Base-by-base conservation (phyloP, 2,329 filamentous ascomycete species). In the Microdochium bolleyi region DNA sequence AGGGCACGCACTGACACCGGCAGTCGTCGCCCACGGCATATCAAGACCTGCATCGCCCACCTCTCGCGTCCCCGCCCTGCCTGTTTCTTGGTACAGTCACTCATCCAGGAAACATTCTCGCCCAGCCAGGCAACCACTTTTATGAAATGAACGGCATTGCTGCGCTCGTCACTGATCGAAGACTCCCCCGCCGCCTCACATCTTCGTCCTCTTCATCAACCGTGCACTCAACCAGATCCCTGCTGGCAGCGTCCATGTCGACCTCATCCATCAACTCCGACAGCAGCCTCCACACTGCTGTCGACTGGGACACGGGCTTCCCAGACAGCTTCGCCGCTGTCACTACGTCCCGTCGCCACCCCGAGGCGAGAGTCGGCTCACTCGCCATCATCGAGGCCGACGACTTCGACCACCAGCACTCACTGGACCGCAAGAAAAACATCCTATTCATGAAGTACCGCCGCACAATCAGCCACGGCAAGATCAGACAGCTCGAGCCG, bases 281-380 rank as follows among this genome's bases (percentile, higher is more conserved):
- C 55, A 57, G 56, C 55, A 65, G 60, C 50, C 61, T 63, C 34
- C 61, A 60, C 22, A 56, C 57, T n/a, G 65, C 62, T 52, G 62
- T 63, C 27, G 59, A 62, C 34, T 59, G 64, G 51, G 61, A 66
- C 44, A 67, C 65, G 19, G 65, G 65, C 25, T 67, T 66, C 46
- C 64, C 59, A 61, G 70, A 72, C 19, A 62, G 60, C 8, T 65
- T 67, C 49, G 59, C 61, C 37, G 52, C 58, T 48, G 72, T 76
- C 56, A 85, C 83, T 59, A 86, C 83, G 14, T 83, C 81, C 2
- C 70, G 81, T 16, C 79, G 78, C 21, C 82, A 85, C 55, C 83
- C 83, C 22, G 80, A 83, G 19, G 83, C 83, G 54, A 75, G 83
- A 58, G 72, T 79, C 7, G 77, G 75, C 14, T 75, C 76, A 49